Evolutionary conservation across 2,329 filamentous ascomycete species (phyloP), one percentile per base, ranked within the genome.

Genomic region (Zymoseptoria brevis): DNA sequence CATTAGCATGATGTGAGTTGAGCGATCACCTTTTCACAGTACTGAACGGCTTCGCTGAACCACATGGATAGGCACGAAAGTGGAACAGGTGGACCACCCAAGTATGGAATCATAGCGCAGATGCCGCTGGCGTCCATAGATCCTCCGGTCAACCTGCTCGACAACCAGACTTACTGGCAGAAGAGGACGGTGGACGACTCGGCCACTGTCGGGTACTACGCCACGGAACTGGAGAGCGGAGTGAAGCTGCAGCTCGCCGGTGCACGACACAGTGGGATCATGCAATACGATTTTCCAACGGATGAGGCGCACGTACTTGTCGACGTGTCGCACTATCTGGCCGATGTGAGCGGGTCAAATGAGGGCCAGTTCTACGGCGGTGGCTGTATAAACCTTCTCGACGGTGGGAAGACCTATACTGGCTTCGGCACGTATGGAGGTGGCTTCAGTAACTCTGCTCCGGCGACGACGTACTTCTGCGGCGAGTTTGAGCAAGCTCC

Each of bases 41-140:
- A 64, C 13, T 66, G 66, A 8, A 62, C 59, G 5, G 35, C 13
- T 83, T 24, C 2, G 13, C 35, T 45, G 35, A 59, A 68, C 22
- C 59, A 55, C 41, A 77, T 87, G 79, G 4, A 45, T 4, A 81
- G 87, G 66, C 85, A 87, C 64, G 84, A 87, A 68, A 82, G 81
- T 61, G 85, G 85, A 2, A 89, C 85, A 0, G 86, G 86, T 7
- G 86, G 86, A 1, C 84, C 83, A 1, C 84, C 86, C 0, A 88
- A 88, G 69, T 89, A 88, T 61, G 86, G 86, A 4, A 83, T 87
- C 1, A 76, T 84, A 22, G 78, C 77, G 0, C 80, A 76, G 57
- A 86, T 72, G 77, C 78, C 62, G 65, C 70, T 65, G 64, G 78
- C 22, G 78, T 86, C 61, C 63, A 76, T 72, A 0, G 66, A 69